Evolutionary conservation across 108 stramenopile genomes (phyloP).

Genomic region (Nannochloropsis gaditana): DNA sequence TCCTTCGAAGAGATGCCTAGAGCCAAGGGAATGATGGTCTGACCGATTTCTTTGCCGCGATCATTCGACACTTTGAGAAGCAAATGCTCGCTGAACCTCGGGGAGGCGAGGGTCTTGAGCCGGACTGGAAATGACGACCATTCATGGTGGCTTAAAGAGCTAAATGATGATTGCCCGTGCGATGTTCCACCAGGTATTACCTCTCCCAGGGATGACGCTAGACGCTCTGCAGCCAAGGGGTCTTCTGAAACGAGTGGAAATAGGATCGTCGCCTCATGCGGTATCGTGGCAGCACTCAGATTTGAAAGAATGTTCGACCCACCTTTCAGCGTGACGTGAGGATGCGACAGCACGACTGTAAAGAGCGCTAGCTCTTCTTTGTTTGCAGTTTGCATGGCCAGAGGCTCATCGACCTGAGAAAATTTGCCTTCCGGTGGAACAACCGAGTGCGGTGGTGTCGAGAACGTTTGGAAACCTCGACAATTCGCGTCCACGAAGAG

Average conservation of each 20-base stretch:
- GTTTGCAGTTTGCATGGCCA: background rate
- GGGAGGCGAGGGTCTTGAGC: slow-evolving; percentile 7
- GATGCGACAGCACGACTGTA: background rate
- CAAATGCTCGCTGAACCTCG: slow-evolving; percentile 1
- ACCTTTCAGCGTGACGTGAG: background rate
- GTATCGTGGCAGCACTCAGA: background rate
- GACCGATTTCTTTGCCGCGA: background rate
- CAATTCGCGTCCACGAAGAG: background rate
- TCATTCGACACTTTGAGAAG: background rate
- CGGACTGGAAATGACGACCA: slow-evolving; percentile 16
- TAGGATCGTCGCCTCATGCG: background rate
- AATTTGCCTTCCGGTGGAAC: background rate
- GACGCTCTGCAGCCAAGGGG: background rate
- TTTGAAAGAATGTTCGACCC: background rate
- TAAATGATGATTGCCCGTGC: background rate
- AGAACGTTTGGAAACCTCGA: background rate
- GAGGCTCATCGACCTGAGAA: background rate
- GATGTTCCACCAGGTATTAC: background rate
- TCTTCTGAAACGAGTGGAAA: background rate
- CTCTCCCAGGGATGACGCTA: background rate
- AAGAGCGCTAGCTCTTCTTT: background rate
- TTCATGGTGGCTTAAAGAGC: slow-evolving; percentile 7
- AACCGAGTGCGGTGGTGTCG: background rate
- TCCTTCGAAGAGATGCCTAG: background rate
- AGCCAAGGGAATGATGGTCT: slow-evolving; percentile 7